phyloP scores from a whole-genome alignment of 805 yeast genomes.

The Nakazawaea anatomiae region DNA sequence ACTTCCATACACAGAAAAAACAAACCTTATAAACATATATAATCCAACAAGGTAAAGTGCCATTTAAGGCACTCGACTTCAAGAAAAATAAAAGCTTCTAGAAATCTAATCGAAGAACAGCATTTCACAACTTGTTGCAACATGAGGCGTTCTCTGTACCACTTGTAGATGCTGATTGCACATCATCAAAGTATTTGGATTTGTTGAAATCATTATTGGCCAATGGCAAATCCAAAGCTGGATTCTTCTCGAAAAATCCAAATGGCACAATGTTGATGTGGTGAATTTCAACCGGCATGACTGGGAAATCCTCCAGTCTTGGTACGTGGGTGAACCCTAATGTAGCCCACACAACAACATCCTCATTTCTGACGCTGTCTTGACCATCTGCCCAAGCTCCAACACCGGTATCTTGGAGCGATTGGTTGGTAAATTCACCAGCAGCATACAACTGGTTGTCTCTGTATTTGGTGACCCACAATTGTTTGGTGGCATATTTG shows the following conservation, averaged over 20 bases:
- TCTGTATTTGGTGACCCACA: slow-evolving; percentile 77
- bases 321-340: slow-evolving; percentile 80
- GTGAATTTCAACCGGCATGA: slow-evolving; percentile 81
- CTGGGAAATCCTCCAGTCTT: slow-evolving; percentile 83
- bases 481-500: slow-evolving; percentile 65
- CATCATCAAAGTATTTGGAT: slow-evolving; percentile 25
- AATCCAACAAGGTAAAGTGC: too few species aligned
- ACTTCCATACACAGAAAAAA: too few species aligned
- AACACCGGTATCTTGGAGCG: slow-evolving; percentile 63
- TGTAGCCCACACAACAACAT: slow-evolving; percentile 77
- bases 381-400: slow-evolving; percentile 65
- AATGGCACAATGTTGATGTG: slow-evolving; percentile 61
- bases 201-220: slow-evolving; percentile 64
- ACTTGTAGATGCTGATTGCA: not conserved
- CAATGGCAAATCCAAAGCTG: slow-evolving; percentile 74
- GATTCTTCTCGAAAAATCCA: slow-evolving; percentile 73
- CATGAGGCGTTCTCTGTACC: slow-evolving; percentile 1
- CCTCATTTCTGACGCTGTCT: slow-evolving; percentile 68
- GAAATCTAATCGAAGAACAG: not conserved
- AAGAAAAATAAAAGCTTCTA: not conserved
- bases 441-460: slow-evolving; percentile 75
- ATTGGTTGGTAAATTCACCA: slow-evolving; percentile 84
- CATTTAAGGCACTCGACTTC: not conserved
- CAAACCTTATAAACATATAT: too few species aligned
- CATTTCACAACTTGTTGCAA: slow-evolving; percentile 6